A percentile compares a stretch with the other conserved stretches of the same genome.
These are phyloP conservation scores for Claviceps monticola DNA, from an alignment of 2,329 filamentous ascomycete species.

Conservation along the genomic window DNA sequence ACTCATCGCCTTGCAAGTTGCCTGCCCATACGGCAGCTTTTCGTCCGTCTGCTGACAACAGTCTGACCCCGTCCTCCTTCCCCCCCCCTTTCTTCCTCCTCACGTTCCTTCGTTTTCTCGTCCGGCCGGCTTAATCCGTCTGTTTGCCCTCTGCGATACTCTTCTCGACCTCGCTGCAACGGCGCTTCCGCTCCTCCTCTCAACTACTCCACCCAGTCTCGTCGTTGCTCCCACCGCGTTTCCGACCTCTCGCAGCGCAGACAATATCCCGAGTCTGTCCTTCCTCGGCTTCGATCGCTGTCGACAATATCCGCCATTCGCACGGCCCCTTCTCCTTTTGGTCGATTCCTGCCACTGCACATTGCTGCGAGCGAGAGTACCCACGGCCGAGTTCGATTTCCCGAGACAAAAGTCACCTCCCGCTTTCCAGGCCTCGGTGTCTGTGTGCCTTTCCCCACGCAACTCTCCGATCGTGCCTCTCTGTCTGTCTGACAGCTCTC, in stretches of 20 bases:
- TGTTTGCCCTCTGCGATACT: conserved; percentile 1
- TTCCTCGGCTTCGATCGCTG: not conserved
- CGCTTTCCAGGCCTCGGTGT: conserved; percentile 1
- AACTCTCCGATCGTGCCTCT: not conserved
- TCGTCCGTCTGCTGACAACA: not conserved
- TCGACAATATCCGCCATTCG: not conserved
- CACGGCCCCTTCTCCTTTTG: not conserved
- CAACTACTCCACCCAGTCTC: not conserved
- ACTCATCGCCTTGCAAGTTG: not conserved
- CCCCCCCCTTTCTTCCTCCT: not conserved
- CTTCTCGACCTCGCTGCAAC: not conserved
- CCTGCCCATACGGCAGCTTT: not conserved
- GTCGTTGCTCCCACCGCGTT: conserved; percentile 1
- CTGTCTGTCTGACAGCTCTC: not conserved
- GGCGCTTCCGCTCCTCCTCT: not conserved
- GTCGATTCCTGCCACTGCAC: not conserved
- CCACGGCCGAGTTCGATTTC: conserved; percentile 1
- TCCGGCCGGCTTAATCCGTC: not conserved
- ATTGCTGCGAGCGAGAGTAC: not conserved
- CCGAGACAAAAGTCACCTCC: not conserved
- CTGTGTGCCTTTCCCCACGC: not conserved
- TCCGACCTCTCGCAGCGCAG: not conserved
- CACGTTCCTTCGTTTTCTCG: not conserved
- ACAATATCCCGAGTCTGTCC: not conserved
- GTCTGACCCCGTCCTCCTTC: not conserved